Evolutionary conservation across 2,329 filamentous ascomycete genomes (phyloP), one percentile per base, ranked within the genome.

Genomic region (Neofusicoccum sp.): DNA sequence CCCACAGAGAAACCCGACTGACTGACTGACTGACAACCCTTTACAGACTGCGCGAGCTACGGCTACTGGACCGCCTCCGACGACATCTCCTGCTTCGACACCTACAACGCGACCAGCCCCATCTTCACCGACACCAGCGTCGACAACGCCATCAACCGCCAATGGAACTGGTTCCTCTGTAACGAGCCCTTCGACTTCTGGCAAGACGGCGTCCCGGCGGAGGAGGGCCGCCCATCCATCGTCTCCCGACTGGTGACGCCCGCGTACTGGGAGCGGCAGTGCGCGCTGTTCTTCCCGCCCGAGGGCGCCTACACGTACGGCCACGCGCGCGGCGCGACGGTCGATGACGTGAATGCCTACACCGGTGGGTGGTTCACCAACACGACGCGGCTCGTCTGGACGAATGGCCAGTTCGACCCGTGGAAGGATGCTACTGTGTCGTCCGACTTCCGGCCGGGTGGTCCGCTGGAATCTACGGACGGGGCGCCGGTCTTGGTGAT

Each of bases 121-220:
- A 64, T 82, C 2, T 87, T 76, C 71, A 82, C 79, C 3, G 82
- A 87, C 68, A 71, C 68, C 16, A 74, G 71, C 1, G 72, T 82
- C 4, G 64, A 64, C 51, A 86, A 86, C 67, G 58, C 66, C 0
- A 65, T 74, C 34, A 76, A 82, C 64, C 73, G 83, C 0, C 82
- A 85, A 63, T 88, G 84, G 84, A 69, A 76, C 6, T 88, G 85
- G 84, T 79, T 86, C 71, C 76, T 80, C 1, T 87, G 86, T 76
- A 87, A 87, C 67, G 83, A 87, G 69, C 84, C 85, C n/a, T 80
- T 84, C 61, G 80, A 75, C 60, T 84, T 79, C 70, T 86, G 80
- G 78, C 82, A 85, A 68, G 79, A 79, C 62, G 81, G 80, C 20
- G 82, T 82, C 6, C 83, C 84, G 0, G 48, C 67, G 3, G 71